Base-by-base conservation (phyloP, 108 stramenopile species). In the Asterionellopsis glacialis region DNA sequence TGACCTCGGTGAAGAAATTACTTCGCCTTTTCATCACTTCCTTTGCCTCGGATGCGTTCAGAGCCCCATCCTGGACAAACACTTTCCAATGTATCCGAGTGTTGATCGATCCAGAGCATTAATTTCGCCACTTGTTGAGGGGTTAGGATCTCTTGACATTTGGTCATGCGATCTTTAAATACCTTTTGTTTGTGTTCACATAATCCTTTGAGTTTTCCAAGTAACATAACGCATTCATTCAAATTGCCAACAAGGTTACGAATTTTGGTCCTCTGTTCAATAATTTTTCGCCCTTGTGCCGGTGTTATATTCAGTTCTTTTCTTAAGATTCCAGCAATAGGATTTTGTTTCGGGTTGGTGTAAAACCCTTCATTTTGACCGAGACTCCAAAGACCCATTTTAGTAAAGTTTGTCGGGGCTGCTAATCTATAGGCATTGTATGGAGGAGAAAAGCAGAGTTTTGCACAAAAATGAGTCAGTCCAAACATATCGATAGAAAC, bases 301-400 rank as follows among this genome's bases (percentile, higher is more conserved):
- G 81, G 66, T 15, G 82, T 87, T 13, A 95, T 83, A 45, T 75
- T 76, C 5, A 95, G 69, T 55, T 95, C 90, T 33, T 80, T 71
- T 48, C 67, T 55, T 10, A 95, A 57, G 52, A 95, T 92, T 9
- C 84, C 83, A 42, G 75, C 83, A 45, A 95, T 83, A 23, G 86
- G 83, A 58, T 84, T 78, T 21, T 63, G 50, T 51, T 82, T 87
- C n/a, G 76, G 64, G 28, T 82, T 68, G 19, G 69, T 57, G 73
- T 73, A 90, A 44, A 83, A 83, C 12, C 69, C 45, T n/a, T 67
- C 69, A 51, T 66, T 77, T 53, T 95, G 90, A 39, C 85, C 88
- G 57, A 91, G 42, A 9, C 88, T 88, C 90, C 90, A 95, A 6
- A 91, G 63, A 45, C 81, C 83, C 88, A 95, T 87, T 69, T 95